Evolutionary conservation across 345 rosid genomes (phyloP).

Genomic region (Noccaea caerulescens): DNA sequence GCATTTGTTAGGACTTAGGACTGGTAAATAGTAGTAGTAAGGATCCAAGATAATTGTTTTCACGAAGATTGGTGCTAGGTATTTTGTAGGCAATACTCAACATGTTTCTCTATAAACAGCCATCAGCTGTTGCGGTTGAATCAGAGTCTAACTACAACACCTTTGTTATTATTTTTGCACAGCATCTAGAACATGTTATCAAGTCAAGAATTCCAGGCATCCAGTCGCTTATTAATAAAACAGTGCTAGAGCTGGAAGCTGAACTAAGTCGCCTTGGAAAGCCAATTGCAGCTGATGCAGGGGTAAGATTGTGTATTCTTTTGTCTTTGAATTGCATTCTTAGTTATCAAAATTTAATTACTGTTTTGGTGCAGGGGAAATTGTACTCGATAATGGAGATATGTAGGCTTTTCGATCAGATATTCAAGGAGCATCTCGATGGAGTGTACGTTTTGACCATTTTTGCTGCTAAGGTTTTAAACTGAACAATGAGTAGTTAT

Average conservation of each 20-base stretch:
- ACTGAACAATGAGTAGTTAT: constrained; percentile 22
- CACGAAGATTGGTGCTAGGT: constrained; percentile 8
- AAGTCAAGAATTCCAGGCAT: constrained; percentile 94
- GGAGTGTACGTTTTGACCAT: constrained; percentile 70
- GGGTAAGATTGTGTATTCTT: constrained; percentile 61
- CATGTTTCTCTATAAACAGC: neutral
- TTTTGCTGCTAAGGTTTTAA: constrained; percentile 11
- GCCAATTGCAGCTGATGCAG: constrained; percentile 98
- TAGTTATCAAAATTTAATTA: constrained; percentile 23
- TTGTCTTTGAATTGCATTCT: constrained; percentile 6
- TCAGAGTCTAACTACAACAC: constrained; percentile 25
- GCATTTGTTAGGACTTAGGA: constrained; percentile 7
- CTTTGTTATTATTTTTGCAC: constrained; percentile 38
- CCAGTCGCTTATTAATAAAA: constrained; percentile 94
- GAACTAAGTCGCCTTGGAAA: constrained; percentile 96
- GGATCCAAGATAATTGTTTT: constrained; percentile 55
- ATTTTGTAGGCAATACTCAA: constrained; percentile 13
- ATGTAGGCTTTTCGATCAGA: constrained; percentile 93
- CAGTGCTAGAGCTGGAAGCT: constrained; percentile 78
- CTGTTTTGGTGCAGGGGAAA: constrained; percentile 75
- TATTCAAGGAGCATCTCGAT: constrained; percentile 94
- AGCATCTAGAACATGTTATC: constrained; percentile 99
- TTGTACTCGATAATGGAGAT: constrained; percentile 96
- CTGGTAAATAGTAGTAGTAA: constrained; percentile 13
- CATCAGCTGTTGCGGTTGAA: constrained; percentile 21